These are phyloP conservation scores for Sporothrix protearum DNA, from an alignment of 2,329 filamentous ascomycete genomes.

Conservation along the genomic window DNA sequence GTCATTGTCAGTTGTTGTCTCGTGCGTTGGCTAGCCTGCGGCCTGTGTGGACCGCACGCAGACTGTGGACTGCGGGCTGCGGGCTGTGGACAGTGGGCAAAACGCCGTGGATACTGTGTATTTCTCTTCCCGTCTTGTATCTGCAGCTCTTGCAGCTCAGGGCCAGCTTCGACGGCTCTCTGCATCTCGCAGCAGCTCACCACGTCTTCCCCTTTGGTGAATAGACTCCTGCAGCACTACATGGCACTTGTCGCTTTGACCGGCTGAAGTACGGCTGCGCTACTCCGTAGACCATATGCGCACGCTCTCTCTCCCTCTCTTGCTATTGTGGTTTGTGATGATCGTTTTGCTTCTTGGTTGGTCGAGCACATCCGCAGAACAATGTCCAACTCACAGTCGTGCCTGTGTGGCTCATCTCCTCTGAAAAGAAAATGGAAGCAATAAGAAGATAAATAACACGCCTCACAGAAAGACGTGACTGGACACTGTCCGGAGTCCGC, in stretches of 20 bases:
- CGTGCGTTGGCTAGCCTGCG: background rate
- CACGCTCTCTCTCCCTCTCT: background rate
- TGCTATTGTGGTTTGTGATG: background rate
- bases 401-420: conserved; percentile 14
- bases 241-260: background rate
- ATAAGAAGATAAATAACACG: background rate
- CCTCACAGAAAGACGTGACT: background rate
- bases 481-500: background rate
- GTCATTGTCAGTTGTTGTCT: background rate
- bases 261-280: background rate
- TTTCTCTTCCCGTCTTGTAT: background rate
- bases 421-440: background rate
- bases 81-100: background rate
- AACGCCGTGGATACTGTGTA: background rate
- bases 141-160: background rate
- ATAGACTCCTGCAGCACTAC: background rate
- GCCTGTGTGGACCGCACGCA: no score
- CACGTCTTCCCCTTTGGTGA: background rate
- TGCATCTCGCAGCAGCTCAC: background rate
- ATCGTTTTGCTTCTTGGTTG: background rate
- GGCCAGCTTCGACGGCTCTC: background rate
- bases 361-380: background rate
- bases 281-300: background rate
- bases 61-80: background rate
- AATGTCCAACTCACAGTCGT: background rate